Evolutionary conservation across 257 asterid species (phyloP), one percentile per base, ranked within the genome.

Genomic region (Perilla frutescens): DNA sequence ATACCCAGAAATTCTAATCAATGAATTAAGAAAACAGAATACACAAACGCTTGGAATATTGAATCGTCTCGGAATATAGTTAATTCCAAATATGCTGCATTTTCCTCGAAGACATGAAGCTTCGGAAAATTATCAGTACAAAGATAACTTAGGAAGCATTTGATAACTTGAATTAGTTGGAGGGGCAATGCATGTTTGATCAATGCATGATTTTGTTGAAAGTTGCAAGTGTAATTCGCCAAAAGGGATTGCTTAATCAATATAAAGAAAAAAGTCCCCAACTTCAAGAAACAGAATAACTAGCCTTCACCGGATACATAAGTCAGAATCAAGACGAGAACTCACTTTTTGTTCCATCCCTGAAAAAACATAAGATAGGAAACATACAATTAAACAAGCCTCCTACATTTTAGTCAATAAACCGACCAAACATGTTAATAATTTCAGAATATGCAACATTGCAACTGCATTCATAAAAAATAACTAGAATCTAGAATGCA

Each of bases 281-380:
- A 44, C 48, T 8, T 41, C 50, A 68, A 40, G 45, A 69, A 15
- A 69, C 29, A 57, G 29, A 34, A 26, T 5, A 12, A 41, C 29
- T n/a, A 51, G 62, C 55, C 78, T 56, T 76, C 44, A 56, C 68
- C 60, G 66, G 31, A 63, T 66, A 40, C 55, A 61, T 44, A 62
- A 50, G 55, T 66, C 54, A 34, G 51, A 58, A 47, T 49, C 50
- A 72, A 14, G 76, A 51, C 13, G 73, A 45, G 75, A 65, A 83
- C 89, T 87, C 85, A 90, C 98, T 56, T 80, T 82, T 89, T 86
- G 56, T 78, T 92, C 96, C 98, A 88, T 26, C 98, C 98, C 98
- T 88, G 93, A 86, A 85, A 74, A 78, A 69, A 11, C 36, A 71
- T 13, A 68, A 37, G 55, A 68, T 34, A 68, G 37, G 20, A 45